A percentile compares a stretch with the other conserved stretches of the same genome.
phyloP scores from a whole-genome alignment of 2,329 filamentous ascomycete genomes.

The Aspergillus piperis region DNA sequence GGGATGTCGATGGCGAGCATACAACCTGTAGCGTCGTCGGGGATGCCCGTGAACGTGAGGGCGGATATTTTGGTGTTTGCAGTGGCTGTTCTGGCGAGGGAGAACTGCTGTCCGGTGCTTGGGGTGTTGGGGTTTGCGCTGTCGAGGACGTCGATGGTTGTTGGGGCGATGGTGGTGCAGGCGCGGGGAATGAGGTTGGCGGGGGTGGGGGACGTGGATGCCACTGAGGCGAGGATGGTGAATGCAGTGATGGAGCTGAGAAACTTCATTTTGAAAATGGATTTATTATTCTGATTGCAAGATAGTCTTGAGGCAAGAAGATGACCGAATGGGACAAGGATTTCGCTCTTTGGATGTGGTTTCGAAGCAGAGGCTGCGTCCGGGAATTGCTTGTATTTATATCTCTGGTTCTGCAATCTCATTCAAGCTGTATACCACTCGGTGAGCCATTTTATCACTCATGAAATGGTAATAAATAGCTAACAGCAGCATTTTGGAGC shows the following conservation, averaged over 20 bases:
- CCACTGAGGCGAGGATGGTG: conserved; percentile 3
- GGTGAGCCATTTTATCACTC: not conserved
- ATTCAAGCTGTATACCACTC: not conserved
- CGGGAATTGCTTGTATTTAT: not conserved
- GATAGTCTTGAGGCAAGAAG: not conserved
- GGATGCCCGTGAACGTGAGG: conserved; percentile 22
- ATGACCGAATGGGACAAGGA: too few relatives aligned
- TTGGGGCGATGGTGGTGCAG: conserved; percentile 17
- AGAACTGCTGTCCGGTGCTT: conserved; percentile 12
- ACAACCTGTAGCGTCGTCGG: conserved; percentile 19
- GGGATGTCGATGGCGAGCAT: conserved; percentile 20
- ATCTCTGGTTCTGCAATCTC: not conserved
- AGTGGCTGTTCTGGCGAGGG: conserved; percentile 12
- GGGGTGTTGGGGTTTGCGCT: conserved; percentile 12
- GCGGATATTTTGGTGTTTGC: conserved; percentile 13
- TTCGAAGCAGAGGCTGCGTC: not conserved
- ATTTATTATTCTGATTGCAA: too few relatives aligned
- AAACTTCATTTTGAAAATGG: conserved; percentile 6
- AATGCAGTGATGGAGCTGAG: conserved; percentile 6
- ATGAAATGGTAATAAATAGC: too few relatives aligned
- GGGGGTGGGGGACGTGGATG: conserved; percentile 11
- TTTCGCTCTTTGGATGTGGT: not conserved
- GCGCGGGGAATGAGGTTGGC: conserved; percentile 15
- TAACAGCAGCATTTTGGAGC: too few relatives aligned
- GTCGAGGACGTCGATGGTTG: conserved; percentile 17